Conservation (phyloP, 495 filamentous ascomycete genomes). For the Penicillium antarcticum region DNA sequence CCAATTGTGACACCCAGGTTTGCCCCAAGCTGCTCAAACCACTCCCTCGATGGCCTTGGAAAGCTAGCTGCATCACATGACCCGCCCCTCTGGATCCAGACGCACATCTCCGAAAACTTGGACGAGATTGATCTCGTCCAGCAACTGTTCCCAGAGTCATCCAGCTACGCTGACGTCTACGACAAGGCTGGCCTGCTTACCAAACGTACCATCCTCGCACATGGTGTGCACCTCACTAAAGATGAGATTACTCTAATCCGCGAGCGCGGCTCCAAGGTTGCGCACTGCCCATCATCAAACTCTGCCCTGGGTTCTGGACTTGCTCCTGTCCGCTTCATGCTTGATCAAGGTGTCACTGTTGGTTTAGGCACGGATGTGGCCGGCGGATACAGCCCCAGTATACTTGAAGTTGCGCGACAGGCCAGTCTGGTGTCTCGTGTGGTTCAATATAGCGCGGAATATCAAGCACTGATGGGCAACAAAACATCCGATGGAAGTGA, state of each 20-base stretch:
- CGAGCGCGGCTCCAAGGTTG: slow-evolving; percentile 57
- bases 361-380: slow-evolving; percentile 87
- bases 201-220: slow-evolving; percentile 73
- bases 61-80: slow-evolving; percentile 53
- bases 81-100: slow-evolving; percentile 66
- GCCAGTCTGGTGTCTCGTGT: slow-evolving; percentile 70
- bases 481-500: slow-evolving; percentile 17
- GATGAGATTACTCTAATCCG: slow-evolving; percentile 62
- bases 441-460: slow-evolving; percentile 16
- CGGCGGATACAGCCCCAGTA: slow-evolving; percentile 74
- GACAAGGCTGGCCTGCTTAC: slow-evolving; percentile 65
- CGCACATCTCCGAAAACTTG: slow-evolving; percentile 74
- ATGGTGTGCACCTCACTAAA: slow-evolving; percentile 72
- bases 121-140: slow-evolving; percentile 66
- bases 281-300: slow-evolving; percentile 85
- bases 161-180: slow-evolving; percentile 76
- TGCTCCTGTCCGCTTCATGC: slow-evolving; percentile 64
- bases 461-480: slow-evolving; percentile 6
- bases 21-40: slow-evolving; percentile 66
- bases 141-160: slow-evolving; percentile 60
- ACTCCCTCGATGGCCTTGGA: slow-evolving; percentile 60
- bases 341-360: slow-evolving; percentile 69
- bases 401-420: slow-evolving; percentile 73
- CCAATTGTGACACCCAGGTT: slow-evolving; percentile 90
- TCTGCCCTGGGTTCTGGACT: slow-evolving; percentile 70